A percentile compares a stretch with the other conserved stretches of the same genome.
These are phyloP conservation scores for Scedosporium dehoogii DNA, from an alignment of 2,329 filamentous ascomycete genomes.

Conservation along the genomic window DNA sequence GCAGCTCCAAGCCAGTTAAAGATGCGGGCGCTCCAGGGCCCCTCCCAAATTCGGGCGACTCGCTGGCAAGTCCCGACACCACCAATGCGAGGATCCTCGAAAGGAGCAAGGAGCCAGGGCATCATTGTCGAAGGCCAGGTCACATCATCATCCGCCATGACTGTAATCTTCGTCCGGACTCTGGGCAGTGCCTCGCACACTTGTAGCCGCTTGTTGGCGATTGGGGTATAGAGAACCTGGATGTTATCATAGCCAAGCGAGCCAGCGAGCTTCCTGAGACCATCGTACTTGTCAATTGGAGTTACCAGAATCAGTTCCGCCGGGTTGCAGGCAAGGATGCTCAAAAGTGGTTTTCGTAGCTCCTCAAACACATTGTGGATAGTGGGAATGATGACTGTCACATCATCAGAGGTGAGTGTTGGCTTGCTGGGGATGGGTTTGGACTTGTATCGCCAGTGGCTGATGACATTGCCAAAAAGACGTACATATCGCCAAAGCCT, in stretches of 20 bases:
- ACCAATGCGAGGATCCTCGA: constrained; percentile 73
- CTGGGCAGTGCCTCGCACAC: constrained; percentile 84
- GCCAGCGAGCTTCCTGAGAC: constrained; percentile 56
- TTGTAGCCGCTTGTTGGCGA: constrained; percentile 92
- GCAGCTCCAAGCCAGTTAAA: constrained; percentile 88
- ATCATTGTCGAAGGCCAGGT: constrained; percentile 81
- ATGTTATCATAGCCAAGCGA: constrained; percentile 53
- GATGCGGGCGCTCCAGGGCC: constrained; percentile 48
- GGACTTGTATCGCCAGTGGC: constrained; percentile 80
- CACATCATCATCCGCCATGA: constrained; percentile 94
- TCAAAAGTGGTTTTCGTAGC: constrained; percentile 69
- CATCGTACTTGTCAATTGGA: constrained; percentile 66
- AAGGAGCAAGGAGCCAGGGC: constrained; percentile 86
- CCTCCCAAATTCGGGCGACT: constrained; percentile 58
- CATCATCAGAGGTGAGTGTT: constrained; percentile 69
- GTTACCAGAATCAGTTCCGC: constrained; percentile 76
- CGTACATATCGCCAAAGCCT: constrained; percentile 85
- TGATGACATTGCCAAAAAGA: constrained; percentile 72
- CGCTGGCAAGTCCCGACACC: constrained; percentile 89
- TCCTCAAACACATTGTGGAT: constrained; percentile 82
- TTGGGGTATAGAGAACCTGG: constrained; percentile 63
- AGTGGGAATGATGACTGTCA: constrained; percentile 88
- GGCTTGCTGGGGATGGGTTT: constrained; percentile 74
- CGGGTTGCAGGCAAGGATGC: constrained; percentile 61
- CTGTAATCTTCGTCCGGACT: constrained; percentile 72